These are phyloP conservation scores for Fusarium sororula DNA, from an alignment of 2,329 filamentous ascomycete genomes.

Conservation along the genomic window DNA sequence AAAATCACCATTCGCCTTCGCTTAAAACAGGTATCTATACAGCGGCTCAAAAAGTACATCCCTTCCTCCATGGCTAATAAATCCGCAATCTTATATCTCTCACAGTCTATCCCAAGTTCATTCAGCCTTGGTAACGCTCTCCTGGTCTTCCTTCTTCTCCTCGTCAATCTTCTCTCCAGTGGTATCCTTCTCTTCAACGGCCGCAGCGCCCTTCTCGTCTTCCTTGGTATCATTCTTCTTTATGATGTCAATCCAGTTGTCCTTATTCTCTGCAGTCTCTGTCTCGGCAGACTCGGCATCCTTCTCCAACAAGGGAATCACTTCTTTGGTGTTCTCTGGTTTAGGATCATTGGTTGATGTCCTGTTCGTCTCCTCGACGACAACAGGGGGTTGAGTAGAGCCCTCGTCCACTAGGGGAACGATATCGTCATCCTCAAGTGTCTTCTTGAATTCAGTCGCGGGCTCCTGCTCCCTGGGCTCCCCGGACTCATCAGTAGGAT, in stretches of 20 bases:
- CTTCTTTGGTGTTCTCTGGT: neutral
- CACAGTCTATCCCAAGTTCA: conserved; percentile 28
- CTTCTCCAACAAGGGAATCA: conserved; percentile 26
- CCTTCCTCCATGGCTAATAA: conserved; percentile 32
- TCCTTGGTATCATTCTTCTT: conserved; percentile 14
- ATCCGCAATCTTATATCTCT: conserved; percentile 26
- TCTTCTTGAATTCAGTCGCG: conserved; percentile 3
- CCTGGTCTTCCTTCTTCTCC: conserved; percentile 22
- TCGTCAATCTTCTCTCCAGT: conserved; percentile 7
- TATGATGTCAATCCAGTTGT: conserved; percentile 3
- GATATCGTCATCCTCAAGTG: conserved; percentile 2
- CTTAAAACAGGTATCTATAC: conserved; percentile 47
- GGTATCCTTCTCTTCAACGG: conserved; percentile 23
- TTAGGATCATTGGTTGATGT: conserved; percentile 1
- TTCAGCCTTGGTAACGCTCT: conserved; percentile 12
- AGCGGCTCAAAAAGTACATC: conserved; percentile 37
- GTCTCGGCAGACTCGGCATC: conserved; percentile 2
- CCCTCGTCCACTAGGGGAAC: conserved; percentile 24
- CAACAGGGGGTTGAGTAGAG: conserved; percentile 9
- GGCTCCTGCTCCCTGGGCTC: neutral
- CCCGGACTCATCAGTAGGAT: neutral
- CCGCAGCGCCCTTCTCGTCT: neutral
- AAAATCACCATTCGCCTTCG: conserved; percentile 46
- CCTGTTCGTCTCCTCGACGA: conserved; percentile 15
- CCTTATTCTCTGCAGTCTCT: conserved; percentile 1